Evolutionary conservation across 1,284 basidiomycete genomes (phyloP).

Genomic region (Cutaneotrichosporon spelunceum): DNA sequence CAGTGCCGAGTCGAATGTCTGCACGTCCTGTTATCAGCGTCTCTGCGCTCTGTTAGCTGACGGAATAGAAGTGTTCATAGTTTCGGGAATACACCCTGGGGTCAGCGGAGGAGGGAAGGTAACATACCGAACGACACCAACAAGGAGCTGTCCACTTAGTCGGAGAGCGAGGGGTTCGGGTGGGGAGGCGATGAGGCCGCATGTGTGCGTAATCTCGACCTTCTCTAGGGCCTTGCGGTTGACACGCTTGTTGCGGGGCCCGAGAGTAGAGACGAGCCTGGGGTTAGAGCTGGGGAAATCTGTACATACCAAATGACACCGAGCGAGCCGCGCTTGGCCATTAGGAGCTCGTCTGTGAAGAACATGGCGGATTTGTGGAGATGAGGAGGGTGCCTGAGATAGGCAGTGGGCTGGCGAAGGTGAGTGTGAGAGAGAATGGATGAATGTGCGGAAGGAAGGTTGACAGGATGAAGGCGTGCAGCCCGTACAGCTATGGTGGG

Average conservation of each 20-base stretch:
- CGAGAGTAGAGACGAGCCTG: slow-evolving; percentile 84
- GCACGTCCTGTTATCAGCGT: slow-evolving; percentile 29
- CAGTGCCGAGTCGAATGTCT: slow-evolving; percentile 32
- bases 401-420: not conserved
- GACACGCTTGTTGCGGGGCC: slow-evolving; percentile 75
- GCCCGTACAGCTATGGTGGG: not conserved
- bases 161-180: slow-evolving; percentile 78
- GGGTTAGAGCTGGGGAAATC: not conserved
- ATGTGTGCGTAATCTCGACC: slow-evolving; percentile 74
- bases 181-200: slow-evolving; percentile 71
- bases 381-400: not conserved
- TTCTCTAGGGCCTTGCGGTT: slow-evolving; percentile 72
- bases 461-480: not conserved
- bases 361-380: slow-evolving; percentile 31
- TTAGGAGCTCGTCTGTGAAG: slow-evolving; percentile 43
- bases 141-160: slow-evolving; percentile 78
- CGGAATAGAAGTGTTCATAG: slow-evolving; percentile 40
- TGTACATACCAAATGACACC: slow-evolving; percentile 42
- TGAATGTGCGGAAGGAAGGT: not conserved
- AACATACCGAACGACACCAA: slow-evolving; percentile 74
- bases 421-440: not conserved
- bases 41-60: slow-evolving; percentile 16
- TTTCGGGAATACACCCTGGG: slow-evolving; percentile 38
- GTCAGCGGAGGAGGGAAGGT: not conserved
- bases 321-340: slow-evolving; percentile 43